A percentile compares a stretch with the other conserved stretches of the same genome.
phyloP scores from a whole-genome alignment of 2,329 filamentous ascomycete species.

The Gaeumannomyces sp. region DNA sequence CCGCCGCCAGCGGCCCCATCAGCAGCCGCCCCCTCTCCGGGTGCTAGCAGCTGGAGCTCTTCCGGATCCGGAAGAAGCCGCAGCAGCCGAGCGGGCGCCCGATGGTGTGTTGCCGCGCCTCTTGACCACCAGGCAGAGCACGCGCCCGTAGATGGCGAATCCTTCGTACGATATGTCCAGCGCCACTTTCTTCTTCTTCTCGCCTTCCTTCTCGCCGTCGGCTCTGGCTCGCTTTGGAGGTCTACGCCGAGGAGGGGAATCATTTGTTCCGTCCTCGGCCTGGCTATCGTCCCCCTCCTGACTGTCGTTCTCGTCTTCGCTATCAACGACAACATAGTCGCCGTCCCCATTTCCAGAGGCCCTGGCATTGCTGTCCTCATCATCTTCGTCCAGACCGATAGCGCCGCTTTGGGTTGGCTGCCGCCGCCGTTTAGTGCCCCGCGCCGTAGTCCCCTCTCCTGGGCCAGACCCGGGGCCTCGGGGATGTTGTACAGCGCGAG shows the following conservation, averaged over 20 bases:
- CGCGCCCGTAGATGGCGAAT: constrained; percentile 90
- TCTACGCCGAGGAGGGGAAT: constrained; percentile 28
- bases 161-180: constrained; percentile 89
- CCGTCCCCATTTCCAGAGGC: constrained; percentile 5
- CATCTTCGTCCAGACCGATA: constrained; percentile 24
- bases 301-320: constrained; percentile 21
- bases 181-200: constrained; percentile 86
- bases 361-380: constrained; percentile 18
- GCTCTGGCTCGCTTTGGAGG: constrained; percentile 13
- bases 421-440: constrained; percentile 26
- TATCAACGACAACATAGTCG: constrained; percentile 14
- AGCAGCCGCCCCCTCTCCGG: constrained; percentile 18
- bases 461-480: constrained; percentile 5
- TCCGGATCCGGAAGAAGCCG: constrained; percentile 6
- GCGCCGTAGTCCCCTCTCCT: constrained; percentile 4
- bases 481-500: constrained; percentile 13
- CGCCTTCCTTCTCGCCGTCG: constrained; percentile 33
- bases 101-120: constrained; percentile 45
- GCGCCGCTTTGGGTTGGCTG: constrained; percentile 23
- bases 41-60: constrained; percentile 20
- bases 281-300: constrained; percentile 26
- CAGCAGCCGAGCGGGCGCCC: constrained; percentile 1
- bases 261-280: constrained; percentile 27
- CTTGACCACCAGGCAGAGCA: constrained; percentile 83
- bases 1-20: constrained; percentile 35